Base-by-base conservation (phyloP, 2,329 filamentous ascomycete genomes). In the Coniella vitis region DNA sequence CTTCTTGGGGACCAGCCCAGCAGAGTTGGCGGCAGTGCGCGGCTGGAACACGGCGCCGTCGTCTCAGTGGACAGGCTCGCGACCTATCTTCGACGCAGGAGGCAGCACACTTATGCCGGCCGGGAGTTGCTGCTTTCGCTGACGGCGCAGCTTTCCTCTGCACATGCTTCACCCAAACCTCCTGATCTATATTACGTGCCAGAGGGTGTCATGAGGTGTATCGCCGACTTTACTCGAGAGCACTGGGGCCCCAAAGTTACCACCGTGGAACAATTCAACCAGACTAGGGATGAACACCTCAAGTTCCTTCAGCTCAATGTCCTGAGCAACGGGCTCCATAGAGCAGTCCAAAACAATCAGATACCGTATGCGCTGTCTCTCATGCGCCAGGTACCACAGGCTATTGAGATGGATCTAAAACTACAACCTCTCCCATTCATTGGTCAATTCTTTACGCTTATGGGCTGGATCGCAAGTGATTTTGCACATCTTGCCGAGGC, bases 351-450 rank as follows among this genome's bases (percentile, higher is more conserved):
- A 29, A 22, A 42, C 17, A 32, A 31, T n/a, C 31, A 42, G 25
- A 14, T 42, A 12, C 32, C 40, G 3, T 20, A 42, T 25, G 40
- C 40, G 8, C 25, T 42, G 13, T 25, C 19, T 2, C 16, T 42
- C 25, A 42, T 42, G 40, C 40, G 40, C 3, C 40, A 42, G 40
- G 40, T 25, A 17, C 40, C 40, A 16, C 25, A 42, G 17, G 40
- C 32, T 8, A 32, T 42, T 12, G 13, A 29, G 29, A 42, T 42
- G 29, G 2, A 32, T 17, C 13, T 42, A n/a, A 25, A 42, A 25
- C 3, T 42, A 25, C 40, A 42, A 19, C 25, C 25, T 1, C 31
- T 42, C n/a, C 29, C 40, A 4, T 42, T 42, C 40, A 42, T 42
- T 9, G 17, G 22, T 17, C 31, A 42, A 7, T 42, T 42, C 10